Base-by-base conservation (phyloP, 2,329 filamentous ascomycete species). In the Cordyceps militaris region DNA sequence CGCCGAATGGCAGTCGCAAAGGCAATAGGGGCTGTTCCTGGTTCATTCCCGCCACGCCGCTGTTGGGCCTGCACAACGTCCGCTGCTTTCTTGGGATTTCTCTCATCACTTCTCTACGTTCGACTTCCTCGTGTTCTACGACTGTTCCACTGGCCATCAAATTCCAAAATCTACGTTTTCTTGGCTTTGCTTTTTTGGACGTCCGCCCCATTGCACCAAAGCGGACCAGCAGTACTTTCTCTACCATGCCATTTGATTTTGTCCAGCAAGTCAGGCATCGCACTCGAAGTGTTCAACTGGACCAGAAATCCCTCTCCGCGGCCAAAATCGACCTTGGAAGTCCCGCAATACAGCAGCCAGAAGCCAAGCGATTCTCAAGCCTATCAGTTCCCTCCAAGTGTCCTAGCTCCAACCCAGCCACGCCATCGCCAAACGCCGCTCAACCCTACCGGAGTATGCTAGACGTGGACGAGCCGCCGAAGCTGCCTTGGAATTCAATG, bases 401-500 rank as follows among this genome's bases (percentile, higher is more conserved):
- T 24, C 9, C 36, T 14, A 32, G 46, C 7, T 43, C 53, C 13
- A 52, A 54, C 21, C 32, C 56, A n/a, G 38, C 62, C 3, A 51
- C 62, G 9, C 56, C 54, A 36, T 44, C 61, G 2, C 57, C 63
- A 21, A 53, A 54, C 50, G 64, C 63, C 4, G 57, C 66, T 36
- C 32, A 62, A 7, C 71, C 72, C 44, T 80, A 76, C 62, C 74
- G 76, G 59, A 83, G 79, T 67, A 79, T 83, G 80, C 71, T 82
- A 21, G 75, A 79, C 47, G 70, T 82, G 19, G 79, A 79, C 46
- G 73, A 74, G 28, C 73, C 76, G 2, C 78, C 79, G 13, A 77
- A 63, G 59, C 69, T 81, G 8, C 70, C 74, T 4, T 67, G 73
- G 61, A 72, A 72, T 53, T 73, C 74, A 34, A 71, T 79, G 61